Conservation (phyloP, 768 basidiomycete species). For the Xerocomus brunneocitrinus region DNA sequence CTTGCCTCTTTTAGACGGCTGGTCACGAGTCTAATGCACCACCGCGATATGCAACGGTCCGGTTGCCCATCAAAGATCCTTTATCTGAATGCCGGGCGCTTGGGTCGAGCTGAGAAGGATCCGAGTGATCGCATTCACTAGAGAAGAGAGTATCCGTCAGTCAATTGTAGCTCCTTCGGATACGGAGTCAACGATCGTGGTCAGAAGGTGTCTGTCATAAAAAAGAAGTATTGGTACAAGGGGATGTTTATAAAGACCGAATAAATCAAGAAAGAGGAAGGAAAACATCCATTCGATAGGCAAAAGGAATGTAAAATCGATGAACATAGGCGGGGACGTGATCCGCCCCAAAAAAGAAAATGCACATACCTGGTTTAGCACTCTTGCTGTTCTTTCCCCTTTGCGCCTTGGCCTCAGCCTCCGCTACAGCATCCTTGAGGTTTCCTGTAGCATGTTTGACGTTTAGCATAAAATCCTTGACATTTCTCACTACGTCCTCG, state of each 20-base stretch:
- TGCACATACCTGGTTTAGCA: slow-evolving; percentile 40
- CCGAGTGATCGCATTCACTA: slow-evolving; percentile 73
- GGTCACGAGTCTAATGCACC: too few species aligned
- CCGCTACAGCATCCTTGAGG: slow-evolving; percentile 42
- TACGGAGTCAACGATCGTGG: slow-evolving; percentile 7
- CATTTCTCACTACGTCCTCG: slow-evolving; percentile 74
- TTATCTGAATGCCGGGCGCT: slow-evolving; percentile 86
- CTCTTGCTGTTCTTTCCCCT: slow-evolving; percentile 34
- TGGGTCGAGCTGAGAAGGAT: slow-evolving; percentile 82
- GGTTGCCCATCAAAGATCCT: slow-evolving; percentile 51
- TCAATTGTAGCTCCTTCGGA: slow-evolving; percentile 2
- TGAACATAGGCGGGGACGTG: not conserved
- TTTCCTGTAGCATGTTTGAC: slow-evolving; percentile 77
- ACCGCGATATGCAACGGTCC: not conserved
- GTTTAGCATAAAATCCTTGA: slow-evolving; percentile 67
- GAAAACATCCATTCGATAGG: slow-evolving; percentile 1
- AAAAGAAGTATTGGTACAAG: slow-evolving; percentile 3
- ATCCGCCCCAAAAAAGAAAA: not conserved
- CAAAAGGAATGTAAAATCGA: not conserved
- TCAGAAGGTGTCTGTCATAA: not conserved
- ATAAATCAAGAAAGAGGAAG: not conserved
- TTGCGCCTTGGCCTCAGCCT: slow-evolving; percentile 39
- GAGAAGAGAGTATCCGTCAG: slow-evolving; percentile 6
- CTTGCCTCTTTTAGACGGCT: too few species aligned
- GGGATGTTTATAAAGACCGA: not conserved